Evolutionary conservation across 108 stramenopile genomes (phyloP).

Genomic region (Cyclotella choctawhatcheeana): DNA sequence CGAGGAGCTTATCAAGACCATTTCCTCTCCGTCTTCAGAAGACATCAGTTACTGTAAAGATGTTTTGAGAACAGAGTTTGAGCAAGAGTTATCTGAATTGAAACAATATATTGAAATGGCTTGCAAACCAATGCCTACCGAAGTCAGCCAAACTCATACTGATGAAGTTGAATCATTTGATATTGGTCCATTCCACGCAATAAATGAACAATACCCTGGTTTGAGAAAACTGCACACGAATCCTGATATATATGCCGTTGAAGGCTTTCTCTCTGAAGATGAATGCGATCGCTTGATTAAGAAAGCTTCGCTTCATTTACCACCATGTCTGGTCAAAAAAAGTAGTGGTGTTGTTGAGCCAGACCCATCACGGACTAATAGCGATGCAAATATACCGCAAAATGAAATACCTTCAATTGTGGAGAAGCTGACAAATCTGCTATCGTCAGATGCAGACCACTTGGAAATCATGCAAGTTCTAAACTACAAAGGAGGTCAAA

Average conservation of each 20-base stretch:
- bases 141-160: neutral
- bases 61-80: slow-evolving; percentile 12
- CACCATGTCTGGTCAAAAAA: slow-evolving; percentile 39
- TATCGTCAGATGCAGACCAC: slow-evolving; percentile 30
- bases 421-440: slow-evolving; percentile 35
- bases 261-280: slow-evolving; percentile 44
- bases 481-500: slow-evolving; percentile 53
- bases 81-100: slow-evolving; percentile 39
- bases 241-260: slow-evolving; percentile 53
- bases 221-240: slow-evolving; percentile 31
- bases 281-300: slow-evolving; percentile 58
- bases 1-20: slow-evolving; percentile 13
- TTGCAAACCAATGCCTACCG: slow-evolving; percentile 3
- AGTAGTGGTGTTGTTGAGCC: slow-evolving; percentile 45
- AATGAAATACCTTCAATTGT: slow-evolving; percentile 57
- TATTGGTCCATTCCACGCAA: slow-evolving; percentile 28
- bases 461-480: slow-evolving; percentile 64
- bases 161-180: slow-evolving; percentile 2
- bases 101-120: slow-evolving; percentile 50
- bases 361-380: slow-evolving; percentile 54
- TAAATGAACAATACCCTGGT: slow-evolving; percentile 45
- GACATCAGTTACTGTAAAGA: slow-evolving; percentile 24
- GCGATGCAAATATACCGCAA: slow-evolving; percentile 53
- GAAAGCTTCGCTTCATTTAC: slow-evolving; percentile 40
- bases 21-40: slow-evolving; percentile 7